phyloP scores from a whole-genome alignment of 176 grass and related monocot genomes.

The Ampelocalamus luodianensis region DNA sequence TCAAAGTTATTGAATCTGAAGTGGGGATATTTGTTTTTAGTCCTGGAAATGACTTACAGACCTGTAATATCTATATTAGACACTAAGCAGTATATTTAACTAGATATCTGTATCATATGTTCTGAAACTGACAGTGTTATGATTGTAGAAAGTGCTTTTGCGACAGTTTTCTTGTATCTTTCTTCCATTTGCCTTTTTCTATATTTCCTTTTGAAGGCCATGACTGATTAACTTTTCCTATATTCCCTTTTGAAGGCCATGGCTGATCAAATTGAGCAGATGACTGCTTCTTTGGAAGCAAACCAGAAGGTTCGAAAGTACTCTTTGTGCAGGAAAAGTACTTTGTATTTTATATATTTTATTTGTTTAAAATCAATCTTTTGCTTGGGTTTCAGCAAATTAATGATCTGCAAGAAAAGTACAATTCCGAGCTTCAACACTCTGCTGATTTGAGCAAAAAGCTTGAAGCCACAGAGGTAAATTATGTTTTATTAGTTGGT shows the following conservation, averaged over 20 bases:
- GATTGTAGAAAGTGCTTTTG: neutral
- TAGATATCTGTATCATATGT: neutral
- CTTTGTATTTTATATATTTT: neutral
- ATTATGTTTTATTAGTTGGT: neutral
- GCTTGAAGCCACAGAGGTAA: slow-evolving; percentile 79
- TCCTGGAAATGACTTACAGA: slow-evolving; percentile 3
- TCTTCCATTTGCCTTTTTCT: slow-evolving; percentile 1
- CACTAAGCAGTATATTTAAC: neutral
- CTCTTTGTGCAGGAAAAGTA: neutral
- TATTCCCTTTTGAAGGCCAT: slow-evolving; percentile 67
- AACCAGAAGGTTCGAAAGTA: slow-evolving; percentile 65
- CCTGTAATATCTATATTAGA: neutral
- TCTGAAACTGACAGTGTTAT: neutral
- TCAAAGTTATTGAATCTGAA: neutral
- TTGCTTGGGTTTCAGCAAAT: slow-evolving; percentile 61
- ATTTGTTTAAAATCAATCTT: slow-evolving; percentile 19
- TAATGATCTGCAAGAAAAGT: slow-evolving; percentile 77
- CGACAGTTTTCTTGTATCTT: neutral
- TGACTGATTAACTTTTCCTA: slow-evolving; percentile 55
- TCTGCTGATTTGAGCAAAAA: slow-evolving; percentile 73
- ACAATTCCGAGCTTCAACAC: slow-evolving; percentile 69
- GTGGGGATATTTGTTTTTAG: neutral
- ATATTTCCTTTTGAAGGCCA: slow-evolving; percentile 55
- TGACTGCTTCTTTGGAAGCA: slow-evolving; percentile 63
- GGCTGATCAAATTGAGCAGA: slow-evolving; percentile 87